Evolutionary conservation across 1,284 basidiomycete species (phyloP), one percentile per base, ranked within the genome.

Genomic region (Rhizoctonia solani): DNA sequence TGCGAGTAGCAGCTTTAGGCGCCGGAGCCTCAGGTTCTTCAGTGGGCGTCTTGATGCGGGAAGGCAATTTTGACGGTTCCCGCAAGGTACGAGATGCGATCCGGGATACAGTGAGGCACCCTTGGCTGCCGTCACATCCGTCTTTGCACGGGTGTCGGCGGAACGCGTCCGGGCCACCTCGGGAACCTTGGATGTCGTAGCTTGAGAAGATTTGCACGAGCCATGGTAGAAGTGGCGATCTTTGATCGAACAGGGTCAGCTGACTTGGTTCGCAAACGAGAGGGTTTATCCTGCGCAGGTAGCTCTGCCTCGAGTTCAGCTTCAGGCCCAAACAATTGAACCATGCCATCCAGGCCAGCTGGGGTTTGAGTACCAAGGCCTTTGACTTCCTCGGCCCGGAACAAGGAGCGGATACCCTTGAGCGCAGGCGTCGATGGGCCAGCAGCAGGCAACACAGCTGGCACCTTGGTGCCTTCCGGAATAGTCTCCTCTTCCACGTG

Each of bases 371-470:
- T 53, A 4, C 61, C 61, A 6, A 65, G 49, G 1, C 61, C 61
- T 30, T 53, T 65, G 50, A 65, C 61, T 29, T 65, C 61, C 14
- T 49, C 61, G n/a, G 49, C 50, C 4, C 61, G 61, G 61, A 65
- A 65, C 16, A 65, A 19, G 1, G 61, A 34, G 16, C 61, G 61
- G 16, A 65, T 49, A 16, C 61, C 61, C 27, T 65, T 65, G 37
- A 65, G 47, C 8, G 61, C 61, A 16, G 61, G 61, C 3, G 61
- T 65, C 25, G 61, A 65, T 4, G 61, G 61, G 9, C 50, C n/a
- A n/a, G n/a, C 61, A 21, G 34, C 44, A 3, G 61, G 25, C 19
- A 52, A 2, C 1, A 39, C 37, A 4, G 23, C 56, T 4, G 42
- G 19, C 2, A 53, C 39, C 14, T 49, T 65, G 25, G 42, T 11